These are phyloP conservation scores for Chlamydomonas incerta DNA, from an alignment of 139 green algal species.

Conservation along the genomic window DNA sequence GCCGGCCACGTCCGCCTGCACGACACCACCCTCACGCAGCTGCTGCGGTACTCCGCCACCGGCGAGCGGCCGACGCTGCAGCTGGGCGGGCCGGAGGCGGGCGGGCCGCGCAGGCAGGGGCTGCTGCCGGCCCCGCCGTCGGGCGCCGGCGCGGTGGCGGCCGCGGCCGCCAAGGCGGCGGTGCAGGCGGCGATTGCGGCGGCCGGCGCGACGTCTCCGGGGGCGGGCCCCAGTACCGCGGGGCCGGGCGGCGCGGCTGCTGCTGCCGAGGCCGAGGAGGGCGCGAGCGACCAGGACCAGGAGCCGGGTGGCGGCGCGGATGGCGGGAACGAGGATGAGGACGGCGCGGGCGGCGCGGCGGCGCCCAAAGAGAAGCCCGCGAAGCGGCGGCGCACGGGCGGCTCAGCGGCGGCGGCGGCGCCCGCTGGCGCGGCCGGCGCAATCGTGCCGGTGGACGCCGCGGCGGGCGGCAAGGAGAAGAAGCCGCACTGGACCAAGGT, in stretches of 20 bases:
- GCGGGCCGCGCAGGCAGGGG: no score
- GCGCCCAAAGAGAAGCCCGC: background rate
- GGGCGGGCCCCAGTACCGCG: background rate
- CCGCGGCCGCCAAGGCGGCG: no score
- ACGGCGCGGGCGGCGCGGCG: background rate
- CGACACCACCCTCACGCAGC: background rate
- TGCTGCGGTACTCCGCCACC: background rate
- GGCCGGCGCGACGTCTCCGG: background rate
- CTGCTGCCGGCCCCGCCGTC: no score
- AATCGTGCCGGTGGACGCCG: background rate
- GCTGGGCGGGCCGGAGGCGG: no score
- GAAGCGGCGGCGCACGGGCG: background rate
- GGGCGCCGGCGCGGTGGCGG: no score
- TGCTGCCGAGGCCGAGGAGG: background rate
- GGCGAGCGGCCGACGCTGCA: no score
- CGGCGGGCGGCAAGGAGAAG: background rate
- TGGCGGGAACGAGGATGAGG: background rate
- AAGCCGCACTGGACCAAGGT: constrained; percentile 41
- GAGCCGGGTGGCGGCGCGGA: background rate
- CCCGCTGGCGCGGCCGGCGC: background rate
- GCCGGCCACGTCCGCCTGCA: no score
- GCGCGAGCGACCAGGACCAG: background rate
- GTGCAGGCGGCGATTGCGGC: no score
- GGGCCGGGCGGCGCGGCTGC: background rate
- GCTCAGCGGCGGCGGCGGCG: background rate